Evolutionary conservation across 2,329 filamentous ascomycete species (phyloP), one percentile per base, ranked within the genome.

Genomic region (Mycosphaerella sp.): DNA sequence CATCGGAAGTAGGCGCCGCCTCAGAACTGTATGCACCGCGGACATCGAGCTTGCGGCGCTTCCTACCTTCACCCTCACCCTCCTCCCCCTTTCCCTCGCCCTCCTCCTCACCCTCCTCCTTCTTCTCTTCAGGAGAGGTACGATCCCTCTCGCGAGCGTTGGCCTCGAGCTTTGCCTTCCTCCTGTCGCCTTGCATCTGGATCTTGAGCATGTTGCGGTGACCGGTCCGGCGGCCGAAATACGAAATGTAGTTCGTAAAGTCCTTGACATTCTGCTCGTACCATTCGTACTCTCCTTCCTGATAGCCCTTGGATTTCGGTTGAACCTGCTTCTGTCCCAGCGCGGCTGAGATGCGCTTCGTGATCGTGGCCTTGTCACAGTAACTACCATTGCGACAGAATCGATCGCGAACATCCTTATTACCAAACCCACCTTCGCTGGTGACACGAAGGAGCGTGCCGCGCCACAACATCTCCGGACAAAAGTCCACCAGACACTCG

Each of bases 401-500:
- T 45, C 68, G 67, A 45, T 66, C 63, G 39, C 66, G 67, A 21
- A 70, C 61, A 21, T 66, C 62, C 52, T 65, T 69, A 59, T 69
- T 69, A 45, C 65, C 64, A 34, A 59, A 61, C 9, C 62, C 60
- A 23, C 60, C 63, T 50, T 70, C 68, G 44, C 62, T 62, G 31
- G 62, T 57, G 26, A 70, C 66, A 42, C 67, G 68, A 11, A 70
- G 61, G n/a, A 70, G 62, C 40, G 61, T 64, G 42, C 65, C 64
- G n/a, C 64, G 62, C 63, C 64, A 67, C 44, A 70, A 63, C 32
- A 68, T 54, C 44, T 70, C 66, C 4, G 68, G 68, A 53, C 68
- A 69, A 59, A 70, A 69, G 60, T 70, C 68, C 56, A 70, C 62
- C 38, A 70, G 63, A 54, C 67, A 66, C 49, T 69, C 64, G 11